Percentiles rank a stretch among this genome's conserved stretches.
Conservation (phyloP, 176 grass and related monocot genomes). For the Oryza meridionalis region DNA sequence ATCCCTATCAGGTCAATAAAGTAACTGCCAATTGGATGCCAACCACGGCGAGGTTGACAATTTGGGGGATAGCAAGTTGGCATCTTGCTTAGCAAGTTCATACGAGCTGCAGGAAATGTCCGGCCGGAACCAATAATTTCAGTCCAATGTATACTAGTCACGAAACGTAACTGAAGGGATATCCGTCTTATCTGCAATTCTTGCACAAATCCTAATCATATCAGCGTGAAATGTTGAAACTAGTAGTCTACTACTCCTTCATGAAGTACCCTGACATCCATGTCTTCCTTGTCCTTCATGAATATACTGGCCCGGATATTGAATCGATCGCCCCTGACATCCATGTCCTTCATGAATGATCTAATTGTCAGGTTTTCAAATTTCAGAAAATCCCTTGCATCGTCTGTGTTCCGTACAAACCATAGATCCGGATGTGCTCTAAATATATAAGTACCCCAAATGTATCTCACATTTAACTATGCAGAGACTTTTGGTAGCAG, state of each 20-base stretch:
- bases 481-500: background rate
- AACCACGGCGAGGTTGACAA: constrained; percentile 3
- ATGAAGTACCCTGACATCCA: too few species aligned
- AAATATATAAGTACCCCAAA: background rate
- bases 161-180: background rate
- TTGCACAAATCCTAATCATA: background rate
- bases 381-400: background rate
- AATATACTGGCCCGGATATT: too few species aligned
- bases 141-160: background rate
- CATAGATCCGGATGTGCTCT: background rate
- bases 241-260: too few species aligned
- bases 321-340: too few species aligned
- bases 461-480: background rate
- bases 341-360: too few species aligned
- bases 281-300: too few species aligned
- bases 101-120: background rate
- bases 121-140: constrained; percentile 1
- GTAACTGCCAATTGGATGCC: constrained; percentile 27
- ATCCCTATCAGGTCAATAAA: constrained; percentile 23
- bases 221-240: background rate
- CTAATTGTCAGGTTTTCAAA: too few species aligned
- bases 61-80: constrained; percentile 43
- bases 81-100: background rate
- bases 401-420: background rate
- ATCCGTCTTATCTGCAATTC: background rate